Base-by-base conservation (phyloP, 2,329 filamentous ascomycete genomes). In the Diaporthe eres region DNA sequence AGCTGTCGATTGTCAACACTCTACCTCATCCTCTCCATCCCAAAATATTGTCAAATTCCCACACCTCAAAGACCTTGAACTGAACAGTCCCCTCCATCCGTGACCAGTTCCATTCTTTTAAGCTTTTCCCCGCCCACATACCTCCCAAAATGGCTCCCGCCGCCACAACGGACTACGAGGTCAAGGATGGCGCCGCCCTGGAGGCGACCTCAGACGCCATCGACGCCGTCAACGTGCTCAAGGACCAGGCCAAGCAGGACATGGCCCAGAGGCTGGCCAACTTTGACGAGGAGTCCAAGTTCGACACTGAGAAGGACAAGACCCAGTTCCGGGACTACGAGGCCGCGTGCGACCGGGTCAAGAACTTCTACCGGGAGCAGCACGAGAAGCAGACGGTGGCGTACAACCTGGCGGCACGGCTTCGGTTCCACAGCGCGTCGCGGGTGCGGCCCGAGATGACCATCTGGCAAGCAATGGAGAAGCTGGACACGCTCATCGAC, bases 381-480 rank as follows among this genome's bases (percentile, higher is more conserved):
- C 91, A 92, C 83, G 87, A 87, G 82, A 92, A 92, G 87, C 94
- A 95, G 84, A 95, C 93, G 65, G 91, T 95, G 0, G 92, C 94
- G 13, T 97, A 96, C 89, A 98, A 98, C 87, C 89, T 97, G 58
- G 91, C 92, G 78, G 94, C 94, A 19, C 94, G 95, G 74, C 92
- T 93, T 79, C 86, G 89, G 73, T 94, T 95, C 86, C 87, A 92
- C 84, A 89, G 88, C 78, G 90, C 92, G 77, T 90, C 90, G 2
- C 91, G 94, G 25, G 81, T 81, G 55, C 86, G 88, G 72, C 91
- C 93, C 22, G 89, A 94, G 84, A 95, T 98, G 94, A 93, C 92
- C 77, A 89, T 98, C 83, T 98, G 95, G 95, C 89, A 97, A 83
- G 95, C 95, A 28, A 97, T 98, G 86, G 94, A 97, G 90, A 96